A percentile compares a stretch with the other conserved stretches of the same genome.
These are phyloP conservation scores for Penicillium odoratum DNA, from an alignment of 495 filamentous ascomycete species.

Conservation along the genomic window DNA sequence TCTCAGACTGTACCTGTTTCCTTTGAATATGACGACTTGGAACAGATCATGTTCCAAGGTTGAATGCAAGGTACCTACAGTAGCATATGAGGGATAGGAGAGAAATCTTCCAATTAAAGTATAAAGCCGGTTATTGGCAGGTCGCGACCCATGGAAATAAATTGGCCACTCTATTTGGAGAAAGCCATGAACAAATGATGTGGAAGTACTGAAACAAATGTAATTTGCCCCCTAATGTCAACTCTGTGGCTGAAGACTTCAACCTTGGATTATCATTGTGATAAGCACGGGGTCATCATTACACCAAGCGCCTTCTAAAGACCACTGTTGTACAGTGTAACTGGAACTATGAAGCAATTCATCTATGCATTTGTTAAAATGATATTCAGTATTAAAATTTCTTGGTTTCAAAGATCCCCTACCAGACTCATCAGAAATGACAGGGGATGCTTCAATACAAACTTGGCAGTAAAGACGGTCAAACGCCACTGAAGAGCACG, in stretches of 20 bases:
- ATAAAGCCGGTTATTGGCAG: conserved; percentile 14
- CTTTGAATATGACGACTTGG: neutral
- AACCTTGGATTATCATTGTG: neutral
- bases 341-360: conserved; percentile 6
- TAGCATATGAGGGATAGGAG: neutral
- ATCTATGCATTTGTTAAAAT: neutral
- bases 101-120: neutral
- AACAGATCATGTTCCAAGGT: too few relatives aligned
- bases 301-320: conserved; percentile 20
- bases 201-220: neutral
- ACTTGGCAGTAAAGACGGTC: neutral
- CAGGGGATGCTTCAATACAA: neutral
- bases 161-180: conserved; percentile 17
- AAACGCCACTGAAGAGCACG: conserved; percentile 7
- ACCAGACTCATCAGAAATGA: too few relatives aligned
- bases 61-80: too few relatives aligned
- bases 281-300: conserved; percentile 24
- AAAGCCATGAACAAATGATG: conserved; percentile 19
- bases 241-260: conserved; percentile 9
- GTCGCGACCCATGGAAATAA: conserved; percentile 22
- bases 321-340: conserved; percentile 9
- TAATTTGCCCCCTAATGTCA: conserved; percentile 19
- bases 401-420: too few relatives aligned
- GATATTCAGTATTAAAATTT: neutral
- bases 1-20: neutral